These are phyloP conservation scores for Phytophthora pistaciae DNA, from an alignment of 352 stramenopile species.

Conservation along the genomic window DNA sequence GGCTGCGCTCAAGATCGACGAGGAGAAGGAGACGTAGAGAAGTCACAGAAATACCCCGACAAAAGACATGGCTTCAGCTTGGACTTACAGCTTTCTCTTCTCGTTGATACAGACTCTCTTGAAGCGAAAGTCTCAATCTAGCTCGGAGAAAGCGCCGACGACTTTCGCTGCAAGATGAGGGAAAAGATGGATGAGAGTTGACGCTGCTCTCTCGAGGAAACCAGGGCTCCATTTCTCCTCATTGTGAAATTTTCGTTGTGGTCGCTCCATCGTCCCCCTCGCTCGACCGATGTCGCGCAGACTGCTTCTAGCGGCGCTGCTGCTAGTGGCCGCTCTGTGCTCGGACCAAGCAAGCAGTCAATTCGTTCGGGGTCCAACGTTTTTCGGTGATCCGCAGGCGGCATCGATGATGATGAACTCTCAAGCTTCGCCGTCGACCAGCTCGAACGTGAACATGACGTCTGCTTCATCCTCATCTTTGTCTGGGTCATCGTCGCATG, in stretches of 20 bases:
- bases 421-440: not conserved
- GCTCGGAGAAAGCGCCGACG: slow-evolving; percentile 8
- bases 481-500: slow-evolving; percentile 16
- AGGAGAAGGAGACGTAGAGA: slow-evolving; percentile 54
- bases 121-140: slow-evolving; percentile 1
- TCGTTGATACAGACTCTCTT: not conserved
- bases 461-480: slow-evolving; percentile 15
- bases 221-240: not conserved
- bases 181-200: slow-evolving; percentile 25
- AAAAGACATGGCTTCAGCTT: slow-evolving; percentile 16
- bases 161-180: slow-evolving; percentile 21
- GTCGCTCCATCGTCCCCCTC: slow-evolving; percentile 2
- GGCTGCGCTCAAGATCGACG: slow-evolving; percentile 70
- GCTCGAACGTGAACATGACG: slow-evolving; percentile 4
- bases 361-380: not conserved
- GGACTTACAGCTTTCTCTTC: slow-evolving; percentile 1
- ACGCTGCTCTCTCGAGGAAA: slow-evolving; percentile 6
- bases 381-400: slow-evolving; percentile 18
- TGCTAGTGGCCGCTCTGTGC: slow-evolving; percentile 8
- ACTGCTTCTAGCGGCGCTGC: slow-evolving; percentile 14
- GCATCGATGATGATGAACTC: slow-evolving; percentile 9
- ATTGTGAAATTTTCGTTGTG: slow-evolving; percentile 18
- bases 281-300: not conserved
- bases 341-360: slow-evolving; percentile 13
- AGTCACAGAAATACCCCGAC: not conserved